Percentiles rank a stretch among this genome's conserved stretches.
Evolutionary conservation across 208 protist species (phyloP).

Genomic region (Entamoeba moshkovskii): DNA sequence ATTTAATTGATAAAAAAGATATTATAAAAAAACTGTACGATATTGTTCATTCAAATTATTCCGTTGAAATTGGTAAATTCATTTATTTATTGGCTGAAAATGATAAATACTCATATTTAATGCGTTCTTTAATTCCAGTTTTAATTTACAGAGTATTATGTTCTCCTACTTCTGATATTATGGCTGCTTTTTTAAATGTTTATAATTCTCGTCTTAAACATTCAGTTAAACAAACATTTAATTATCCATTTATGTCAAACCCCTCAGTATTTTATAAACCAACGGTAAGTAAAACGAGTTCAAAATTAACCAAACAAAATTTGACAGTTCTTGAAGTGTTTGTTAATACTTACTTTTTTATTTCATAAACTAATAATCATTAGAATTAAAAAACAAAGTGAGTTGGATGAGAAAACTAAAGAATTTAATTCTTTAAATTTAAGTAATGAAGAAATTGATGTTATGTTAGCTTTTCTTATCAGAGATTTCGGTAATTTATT

Average conservation of each 20-base stretch:
- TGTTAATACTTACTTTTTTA: background rate
- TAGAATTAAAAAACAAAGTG: background rate
- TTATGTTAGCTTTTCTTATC: background rate
- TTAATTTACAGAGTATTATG: background rate
- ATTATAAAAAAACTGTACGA: background rate
- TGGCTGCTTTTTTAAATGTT: background rate
- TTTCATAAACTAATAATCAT: background rate
- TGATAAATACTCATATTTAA: background rate
- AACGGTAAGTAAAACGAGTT: background rate
- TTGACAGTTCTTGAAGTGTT: background rate
- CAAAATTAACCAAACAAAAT: background rate
- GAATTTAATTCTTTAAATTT: background rate
- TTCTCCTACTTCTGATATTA: background rate
- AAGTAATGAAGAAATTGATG: background rate
- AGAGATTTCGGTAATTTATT: background rate
- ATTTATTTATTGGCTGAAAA: background rate
- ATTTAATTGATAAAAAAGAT: background rate
- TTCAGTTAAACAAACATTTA: background rate
- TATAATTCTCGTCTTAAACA: background rate
- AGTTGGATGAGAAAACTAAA: background rate
- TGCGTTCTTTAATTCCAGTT: background rate
- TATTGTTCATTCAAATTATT: background rate
- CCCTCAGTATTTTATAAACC: background rate
- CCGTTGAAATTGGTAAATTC: background rate
- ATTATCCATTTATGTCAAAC: background rate